These are phyloP conservation scores for Ustilago bromivora DNA, from an alignment of 1,284 basidiomycete species.

Conservation along the genomic window DNA sequence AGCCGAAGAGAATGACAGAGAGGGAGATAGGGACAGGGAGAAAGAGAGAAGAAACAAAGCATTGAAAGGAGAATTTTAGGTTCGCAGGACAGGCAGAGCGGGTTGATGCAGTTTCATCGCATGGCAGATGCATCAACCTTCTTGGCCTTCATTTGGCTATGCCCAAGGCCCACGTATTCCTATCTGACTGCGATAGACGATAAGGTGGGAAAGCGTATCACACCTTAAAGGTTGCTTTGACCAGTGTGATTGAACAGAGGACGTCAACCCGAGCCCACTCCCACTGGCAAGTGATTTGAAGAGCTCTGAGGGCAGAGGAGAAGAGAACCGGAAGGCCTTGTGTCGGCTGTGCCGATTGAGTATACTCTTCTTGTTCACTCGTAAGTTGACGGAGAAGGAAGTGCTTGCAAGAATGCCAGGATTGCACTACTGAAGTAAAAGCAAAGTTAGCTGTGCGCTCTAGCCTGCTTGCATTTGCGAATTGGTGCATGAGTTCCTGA, in stretches of 20 bases:
- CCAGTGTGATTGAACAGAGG: not conserved
- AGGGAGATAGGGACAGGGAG: not conserved
- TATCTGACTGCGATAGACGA: not conserved
- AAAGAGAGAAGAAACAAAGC: not conserved
- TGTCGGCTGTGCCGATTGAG: not conserved
- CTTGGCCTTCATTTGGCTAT: not conserved
- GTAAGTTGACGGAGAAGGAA: no score
- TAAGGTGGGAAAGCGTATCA: not conserved
- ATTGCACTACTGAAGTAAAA: not conserved
- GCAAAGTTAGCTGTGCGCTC: not conserved
- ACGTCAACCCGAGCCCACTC: not conserved
- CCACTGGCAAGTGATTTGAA: not conserved
- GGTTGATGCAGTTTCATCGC: slow-evolving; percentile 1
- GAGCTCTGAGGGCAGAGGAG: not conserved
- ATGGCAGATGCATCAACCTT: slow-evolving; percentile 4
- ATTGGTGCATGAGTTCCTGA: slow-evolving; percentile 7
- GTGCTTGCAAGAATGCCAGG: no score
- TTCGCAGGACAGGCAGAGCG: not conserved
- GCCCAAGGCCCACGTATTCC: not conserved
- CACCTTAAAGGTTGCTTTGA: not conserved
- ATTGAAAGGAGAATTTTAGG: not conserved
- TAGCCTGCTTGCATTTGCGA: no score
- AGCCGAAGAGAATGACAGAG: no score
- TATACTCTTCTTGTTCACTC: no score
- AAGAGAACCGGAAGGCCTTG: not conserved